These are phyloP conservation scores for Phaffomyces opuntiae DNA, from an alignment of 805 yeast species.

Conservation along the genomic window DNA sequence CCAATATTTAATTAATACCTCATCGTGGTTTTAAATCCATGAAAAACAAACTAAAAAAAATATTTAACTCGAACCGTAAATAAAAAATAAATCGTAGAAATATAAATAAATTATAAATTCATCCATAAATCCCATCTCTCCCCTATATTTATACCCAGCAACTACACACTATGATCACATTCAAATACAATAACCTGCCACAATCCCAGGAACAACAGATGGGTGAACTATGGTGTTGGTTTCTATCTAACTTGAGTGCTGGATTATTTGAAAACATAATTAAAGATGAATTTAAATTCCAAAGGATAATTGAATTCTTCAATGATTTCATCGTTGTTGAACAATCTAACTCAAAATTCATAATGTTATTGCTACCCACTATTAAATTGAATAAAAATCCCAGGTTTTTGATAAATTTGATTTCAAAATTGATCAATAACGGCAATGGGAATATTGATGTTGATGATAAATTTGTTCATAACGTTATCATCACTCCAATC, in stretches of 20 bases:
- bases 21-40: background rate
- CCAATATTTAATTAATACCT: background rate
- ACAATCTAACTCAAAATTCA: background rate
- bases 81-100: background rate
- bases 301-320: slow-evolving; percentile 25
- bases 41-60: no score
- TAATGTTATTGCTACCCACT: slow-evolving; percentile 5
- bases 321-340: background rate
- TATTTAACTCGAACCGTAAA: background rate
- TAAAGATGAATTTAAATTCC: slow-evolving; percentile 20
- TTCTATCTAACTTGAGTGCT: slow-evolving; percentile 25
- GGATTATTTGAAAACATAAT: slow-evolving; percentile 31
- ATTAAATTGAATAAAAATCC: slow-evolving; percentile 1
- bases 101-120: background rate
- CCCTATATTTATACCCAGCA: background rate
- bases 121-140: background rate
- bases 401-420: slow-evolving; percentile 2
- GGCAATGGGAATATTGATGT: background rate
- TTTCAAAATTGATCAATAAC: slow-evolving; percentile 3
- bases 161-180: slow-evolving; percentile 2
- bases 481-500: slow-evolving; percentile 6
- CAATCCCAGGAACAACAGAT: slow-evolving; percentile 27
- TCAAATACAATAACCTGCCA: slow-evolving; percentile 17
- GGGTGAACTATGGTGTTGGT: slow-evolving; percentile 32
- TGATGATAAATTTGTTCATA: background rate